Evolutionary conservation across 129 eudicot genomes (phyloP).

Genomic region (Chrysanthemum makinoi): DNA sequence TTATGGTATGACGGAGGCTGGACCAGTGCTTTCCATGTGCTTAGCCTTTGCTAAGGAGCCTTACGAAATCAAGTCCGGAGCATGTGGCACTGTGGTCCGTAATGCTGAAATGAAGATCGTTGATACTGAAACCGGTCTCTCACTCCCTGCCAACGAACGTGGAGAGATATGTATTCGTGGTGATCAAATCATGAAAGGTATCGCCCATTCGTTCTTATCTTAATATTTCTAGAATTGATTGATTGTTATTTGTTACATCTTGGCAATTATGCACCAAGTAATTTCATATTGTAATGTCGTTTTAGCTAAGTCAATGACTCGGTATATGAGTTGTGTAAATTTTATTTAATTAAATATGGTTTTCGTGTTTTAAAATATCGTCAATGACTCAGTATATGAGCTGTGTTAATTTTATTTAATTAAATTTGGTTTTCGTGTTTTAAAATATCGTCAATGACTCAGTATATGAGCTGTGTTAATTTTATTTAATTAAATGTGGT

Average conservation of each 20-base stretch:
- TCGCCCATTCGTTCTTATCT: background rate
- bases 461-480: background rate
- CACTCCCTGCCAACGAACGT: constrained; percentile 59
- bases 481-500: background rate
- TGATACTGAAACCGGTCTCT: constrained; percentile 64
- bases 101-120: constrained; percentile 93
- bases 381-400: background rate
- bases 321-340: background rate
- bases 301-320: too few species aligned
- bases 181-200: constrained; percentile 95
- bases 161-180: constrained; percentile 98
- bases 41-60: constrained; percentile 94
- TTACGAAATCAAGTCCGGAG: constrained; percentile 83
- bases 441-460: background rate
- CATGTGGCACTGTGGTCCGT: constrained; percentile 93
- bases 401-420: background rate
- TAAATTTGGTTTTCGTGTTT: background rate
- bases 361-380: background rate
- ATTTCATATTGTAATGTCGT: background rate
- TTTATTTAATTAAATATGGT: background rate
- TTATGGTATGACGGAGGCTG: constrained; percentile 99
- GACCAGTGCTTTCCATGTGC: constrained; percentile 95
- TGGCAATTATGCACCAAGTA: background rate
- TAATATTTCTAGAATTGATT: background rate
- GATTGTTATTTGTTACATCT: background rate